Evolutionary conservation across 2,329 filamentous ascomycete genomes (phyloP).

Genomic region (Fusarium graminum): DNA sequence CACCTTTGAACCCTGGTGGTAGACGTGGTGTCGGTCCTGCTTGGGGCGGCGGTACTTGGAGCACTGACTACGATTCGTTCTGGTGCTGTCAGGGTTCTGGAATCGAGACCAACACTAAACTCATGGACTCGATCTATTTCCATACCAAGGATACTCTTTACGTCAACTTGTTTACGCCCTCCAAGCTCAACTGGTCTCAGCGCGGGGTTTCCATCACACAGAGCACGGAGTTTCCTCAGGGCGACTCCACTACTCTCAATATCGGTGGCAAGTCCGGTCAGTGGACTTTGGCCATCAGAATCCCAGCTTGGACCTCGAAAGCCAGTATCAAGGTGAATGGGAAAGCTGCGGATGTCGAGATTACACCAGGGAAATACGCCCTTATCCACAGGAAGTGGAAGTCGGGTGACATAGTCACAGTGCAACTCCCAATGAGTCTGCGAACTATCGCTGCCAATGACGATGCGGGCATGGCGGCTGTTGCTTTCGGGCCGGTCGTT

Average conservation of each 20-base stretch:
- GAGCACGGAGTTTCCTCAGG: slow-evolving; percentile 58
- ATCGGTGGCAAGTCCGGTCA: slow-evolving; percentile 54
- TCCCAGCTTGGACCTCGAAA: slow-evolving; percentile 60
- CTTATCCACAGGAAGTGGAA: slow-evolving; percentile 58
- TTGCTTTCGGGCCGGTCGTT: slow-evolving; percentile 62
- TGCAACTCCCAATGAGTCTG: slow-evolving; percentile 62
- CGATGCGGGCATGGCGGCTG: slow-evolving; percentile 57
- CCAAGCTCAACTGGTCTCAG: slow-evolving; percentile 59
- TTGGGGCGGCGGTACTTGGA: slow-evolving; percentile 67
- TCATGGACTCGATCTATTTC: slow-evolving; percentile 66
- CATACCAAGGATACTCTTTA: slow-evolving; percentile 58
- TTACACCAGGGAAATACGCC: slow-evolving; percentile 57
- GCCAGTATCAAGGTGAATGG: slow-evolving; percentile 60
- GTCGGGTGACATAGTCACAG: slow-evolving; percentile 57
- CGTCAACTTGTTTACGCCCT: slow-evolving; percentile 64
- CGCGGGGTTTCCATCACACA: slow-evolving; percentile 58
- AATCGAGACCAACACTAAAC: slow-evolving; percentile 66
- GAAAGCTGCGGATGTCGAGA: slow-evolving; percentile 44
- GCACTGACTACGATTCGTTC: slow-evolving; percentile 65
- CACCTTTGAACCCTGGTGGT: slow-evolving; percentile 62
- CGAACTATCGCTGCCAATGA: slow-evolving; percentile 62
- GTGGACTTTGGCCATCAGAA: slow-evolving; percentile 58
- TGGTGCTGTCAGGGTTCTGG: slow-evolving; percentile 68
- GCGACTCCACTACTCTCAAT: slow-evolving; percentile 56
- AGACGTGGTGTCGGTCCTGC: slow-evolving; percentile 64